Evolutionary conservation across 305 asterid species (phyloP).

Genomic region (Striga hermonthica): DNA sequence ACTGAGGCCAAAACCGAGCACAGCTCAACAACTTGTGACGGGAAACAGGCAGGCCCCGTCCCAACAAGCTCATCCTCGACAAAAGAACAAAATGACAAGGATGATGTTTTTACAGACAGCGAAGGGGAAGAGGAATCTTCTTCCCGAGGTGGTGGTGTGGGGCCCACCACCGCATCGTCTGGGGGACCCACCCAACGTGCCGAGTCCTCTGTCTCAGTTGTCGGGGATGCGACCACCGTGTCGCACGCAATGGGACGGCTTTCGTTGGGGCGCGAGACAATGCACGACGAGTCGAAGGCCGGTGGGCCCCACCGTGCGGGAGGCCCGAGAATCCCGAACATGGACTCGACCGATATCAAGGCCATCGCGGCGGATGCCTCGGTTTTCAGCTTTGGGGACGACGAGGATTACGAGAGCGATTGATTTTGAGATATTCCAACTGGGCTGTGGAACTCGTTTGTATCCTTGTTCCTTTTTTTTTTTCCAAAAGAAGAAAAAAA

Average conservation of each 20-base stretch:
- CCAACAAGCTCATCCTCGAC: conserved; percentile 38
- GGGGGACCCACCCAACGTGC: conserved; percentile 38
- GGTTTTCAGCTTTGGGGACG: conserved; percentile 94
- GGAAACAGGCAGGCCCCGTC: conserved; percentile 44
- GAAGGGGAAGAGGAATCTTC: conserved; percentile 67
- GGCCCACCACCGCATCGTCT: conserved; percentile 34
- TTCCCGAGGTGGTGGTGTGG: conserved; percentile 36
- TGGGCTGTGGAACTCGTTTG: too few relatives aligned
- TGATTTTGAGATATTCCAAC: conserved; percentile 26
- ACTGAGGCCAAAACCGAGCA: conserved; percentile 39
- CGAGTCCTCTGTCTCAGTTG: conserved; percentile 32
- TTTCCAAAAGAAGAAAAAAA: too few relatives aligned
- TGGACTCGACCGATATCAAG: conserved; percentile 72
- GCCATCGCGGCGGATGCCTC: conserved; percentile 99
- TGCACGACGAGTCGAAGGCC: conserved; percentile 34
- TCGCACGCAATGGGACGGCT: conserved; percentile 51
- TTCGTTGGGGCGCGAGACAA: conserved; percentile 41
- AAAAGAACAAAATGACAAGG: conserved; percentile 48
- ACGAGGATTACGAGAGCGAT: conserved; percentile 84
- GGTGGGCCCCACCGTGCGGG: conserved; percentile 35
- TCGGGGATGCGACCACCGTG: conserved; percentile 40
- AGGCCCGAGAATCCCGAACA: conserved; percentile 44
- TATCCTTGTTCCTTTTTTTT: too few relatives aligned
- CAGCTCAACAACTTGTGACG: conserved; percentile 38
- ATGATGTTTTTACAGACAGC: conserved; percentile 86